A percentile compares a stretch with the other conserved stretches of the same genome.
These are phyloP conservation scores for Claviceps spartinae DNA, from an alignment of 2,329 filamentous ascomycete species.

Conservation along the genomic window DNA sequence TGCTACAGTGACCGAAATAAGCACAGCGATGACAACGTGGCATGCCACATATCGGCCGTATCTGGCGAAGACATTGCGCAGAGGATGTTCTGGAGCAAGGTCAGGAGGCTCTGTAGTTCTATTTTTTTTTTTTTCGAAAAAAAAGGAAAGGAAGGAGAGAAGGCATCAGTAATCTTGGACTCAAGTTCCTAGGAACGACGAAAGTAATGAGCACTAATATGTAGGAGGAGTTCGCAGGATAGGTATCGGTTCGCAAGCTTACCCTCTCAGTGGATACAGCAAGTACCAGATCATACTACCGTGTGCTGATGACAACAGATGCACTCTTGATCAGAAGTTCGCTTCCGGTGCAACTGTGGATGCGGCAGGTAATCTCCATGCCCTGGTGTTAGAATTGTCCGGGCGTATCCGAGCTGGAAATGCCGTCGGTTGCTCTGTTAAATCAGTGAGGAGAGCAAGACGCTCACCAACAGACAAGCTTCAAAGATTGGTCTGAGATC, in stretches of 20 bases:
- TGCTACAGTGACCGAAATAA: conserved; percentile 59
- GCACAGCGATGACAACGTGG: conserved; percentile 60
- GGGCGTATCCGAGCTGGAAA: not conserved
- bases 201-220: too few species aligned
- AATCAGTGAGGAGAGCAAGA: not conserved
- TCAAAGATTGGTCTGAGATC: not conserved
- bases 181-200: not conserved
- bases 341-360: not conserved
- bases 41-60: conserved; percentile 59
- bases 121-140: not conserved
- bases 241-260: not conserved
- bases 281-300: conserved; percentile 5
- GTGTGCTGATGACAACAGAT: not conserved
- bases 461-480: not conserved
- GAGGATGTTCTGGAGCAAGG: conserved; percentile 48
- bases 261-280: conserved; percentile 8
- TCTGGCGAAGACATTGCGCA: conserved; percentile 50
- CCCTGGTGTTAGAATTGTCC: not conserved
- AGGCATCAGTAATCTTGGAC: not conserved
- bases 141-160: not conserved
- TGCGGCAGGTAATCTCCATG: not conserved
- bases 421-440: not conserved
- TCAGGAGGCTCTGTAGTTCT: conserved; percentile 64
- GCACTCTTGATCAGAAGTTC: not conserved
- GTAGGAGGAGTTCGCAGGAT: not conserved